Conservation (phyloP, 495 filamentous ascomycete genomes). For the Evernia prunastri region DNA sequence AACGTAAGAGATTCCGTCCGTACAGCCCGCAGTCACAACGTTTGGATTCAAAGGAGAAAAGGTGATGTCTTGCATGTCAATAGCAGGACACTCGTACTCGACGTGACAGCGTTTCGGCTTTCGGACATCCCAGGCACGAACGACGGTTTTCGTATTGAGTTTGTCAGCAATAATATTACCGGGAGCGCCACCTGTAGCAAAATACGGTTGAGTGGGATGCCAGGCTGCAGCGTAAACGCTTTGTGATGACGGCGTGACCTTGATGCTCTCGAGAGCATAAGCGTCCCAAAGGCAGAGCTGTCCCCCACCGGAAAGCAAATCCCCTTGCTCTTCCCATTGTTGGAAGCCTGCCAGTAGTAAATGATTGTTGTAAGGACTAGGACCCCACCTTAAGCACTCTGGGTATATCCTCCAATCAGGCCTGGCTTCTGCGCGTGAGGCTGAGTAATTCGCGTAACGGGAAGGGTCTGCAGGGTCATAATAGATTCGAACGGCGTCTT, state of each 20-base stretch:
- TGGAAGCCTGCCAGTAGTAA: constrained; percentile 73
- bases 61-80: constrained; percentile 83
- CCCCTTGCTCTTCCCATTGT: constrained; percentile 46
- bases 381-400: constrained; percentile 69
- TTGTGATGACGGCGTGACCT: constrained; percentile 46
- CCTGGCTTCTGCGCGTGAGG: constrained; percentile 41
- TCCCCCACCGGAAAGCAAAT: constrained; percentile 40
- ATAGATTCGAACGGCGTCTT: constrained; percentile 34
- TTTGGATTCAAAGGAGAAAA: constrained; percentile 41
- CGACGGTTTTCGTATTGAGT: constrained; percentile 39
- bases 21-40: constrained; percentile 77
- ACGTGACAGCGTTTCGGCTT: constrained; percentile 25
- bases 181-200: constrained; percentile 57
- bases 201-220: constrained; percentile 55
- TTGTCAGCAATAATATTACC: constrained; percentile 42
- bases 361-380: constrained; percentile 40
- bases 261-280: constrained; percentile 40
- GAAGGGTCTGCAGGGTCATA: constrained; percentile 22
- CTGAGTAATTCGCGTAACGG: constrained; percentile 36
- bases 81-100: constrained; percentile 63
- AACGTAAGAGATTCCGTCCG: constrained; percentile 72
- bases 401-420: constrained; percentile 55
- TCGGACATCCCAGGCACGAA: constrained; percentile 47
- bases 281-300: constrained; percentile 71
- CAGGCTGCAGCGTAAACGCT: constrained; percentile 78